Base-by-base conservation (phyloP, 2,329 filamentous ascomycete genomes). In the Beauveria scarabaeidicola region DNA sequence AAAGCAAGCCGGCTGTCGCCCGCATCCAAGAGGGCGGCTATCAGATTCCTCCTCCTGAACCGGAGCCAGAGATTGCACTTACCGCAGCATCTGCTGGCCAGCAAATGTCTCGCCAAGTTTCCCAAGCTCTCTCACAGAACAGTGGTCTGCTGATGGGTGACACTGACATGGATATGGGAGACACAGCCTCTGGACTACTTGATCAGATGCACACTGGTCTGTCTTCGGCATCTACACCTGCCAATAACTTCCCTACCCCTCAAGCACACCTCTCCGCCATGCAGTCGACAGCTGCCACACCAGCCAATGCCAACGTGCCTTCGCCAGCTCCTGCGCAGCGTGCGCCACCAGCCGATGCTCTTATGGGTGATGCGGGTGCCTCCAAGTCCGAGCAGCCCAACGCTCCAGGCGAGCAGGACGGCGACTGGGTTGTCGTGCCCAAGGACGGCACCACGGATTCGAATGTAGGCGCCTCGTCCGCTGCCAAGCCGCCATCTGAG, bases 1-100 rank as follows among this genome's bases (percentile, higher is more conserved):
- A 82, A 41, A 77, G 81, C 27, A 82, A 89, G 57, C 81, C 85
- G 53, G 79, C 82, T 25, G 79, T 93, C 8, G 80, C 83, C 41
- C 86, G 90, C 50, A 80, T 95, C 47, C 85, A 94, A 67, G 88
- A 89, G 67, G 91, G 91, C 52, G 91, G 91, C 2, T 85, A 81
- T 63, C 82, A 91, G 71, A 84, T 90, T 63, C 81, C 79, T 7
- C 75, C 74, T 5, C 78, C 81, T 3, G 76, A 80, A 64, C 77
- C 72, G 5, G 67, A 68, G 43, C 68, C 72, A 15, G 68, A 66
- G n/a, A 65, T 67, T 1, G 63, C 65, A 15, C 63, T 64, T 25
- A 61, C 62, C 5, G 67, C 62, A 13, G 64, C 60, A 25, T 60
- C 62, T n/a, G 58, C 59, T 29, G 63, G 59, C 13, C 68, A 64